Evolutionary conservation across 768 basidiomycete genomes (phyloP).

Genomic region (Russula abietina): DNA sequence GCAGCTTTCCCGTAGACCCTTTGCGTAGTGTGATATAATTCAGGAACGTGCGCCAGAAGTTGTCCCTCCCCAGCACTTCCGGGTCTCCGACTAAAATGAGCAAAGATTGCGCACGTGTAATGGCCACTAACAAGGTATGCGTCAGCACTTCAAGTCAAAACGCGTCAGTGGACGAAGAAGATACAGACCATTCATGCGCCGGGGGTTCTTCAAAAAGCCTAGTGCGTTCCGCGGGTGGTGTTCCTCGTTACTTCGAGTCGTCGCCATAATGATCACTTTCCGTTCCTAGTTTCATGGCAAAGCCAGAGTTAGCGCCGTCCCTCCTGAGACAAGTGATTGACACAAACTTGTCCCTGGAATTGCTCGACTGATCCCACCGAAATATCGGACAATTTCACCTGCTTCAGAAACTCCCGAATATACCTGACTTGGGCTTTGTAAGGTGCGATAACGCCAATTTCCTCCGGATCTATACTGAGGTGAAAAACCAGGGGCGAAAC

Average conservation of each 20-base stretch:
- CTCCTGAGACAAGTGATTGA: not conserved
- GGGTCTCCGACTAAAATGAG: slow-evolving; percentile 61
- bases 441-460: slow-evolving; percentile 39
- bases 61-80: slow-evolving; percentile 49
- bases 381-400: slow-evolving; percentile 20
- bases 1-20: slow-evolving; percentile 47
- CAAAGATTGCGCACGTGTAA: slow-evolving; percentile 60
- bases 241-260: slow-evolving; percentile 34
- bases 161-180: not conserved
- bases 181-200: slow-evolving; percentile 37
- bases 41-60: slow-evolving; percentile 54
- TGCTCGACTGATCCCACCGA: slow-evolving; percentile 38
- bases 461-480: slow-evolving; percentile 24
- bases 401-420: slow-evolving; percentile 29
- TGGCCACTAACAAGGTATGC: slow-evolving; percentile 41
- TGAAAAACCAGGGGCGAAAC: not conserved
- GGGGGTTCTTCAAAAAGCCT: slow-evolving; percentile 34
- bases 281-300: slow-evolving; percentile 31
- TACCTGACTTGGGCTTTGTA: slow-evolving; percentile 36
- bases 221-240: slow-evolving; percentile 28
- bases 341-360: slow-evolving; percentile 38
- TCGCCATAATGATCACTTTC: slow-evolving; percentile 35
- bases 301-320: not conserved
- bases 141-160: not conserved
- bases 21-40: slow-evolving; percentile 46